Conservation (phyloP, 106 monocot genomes). For the Narthecium ossifragum region DNA sequence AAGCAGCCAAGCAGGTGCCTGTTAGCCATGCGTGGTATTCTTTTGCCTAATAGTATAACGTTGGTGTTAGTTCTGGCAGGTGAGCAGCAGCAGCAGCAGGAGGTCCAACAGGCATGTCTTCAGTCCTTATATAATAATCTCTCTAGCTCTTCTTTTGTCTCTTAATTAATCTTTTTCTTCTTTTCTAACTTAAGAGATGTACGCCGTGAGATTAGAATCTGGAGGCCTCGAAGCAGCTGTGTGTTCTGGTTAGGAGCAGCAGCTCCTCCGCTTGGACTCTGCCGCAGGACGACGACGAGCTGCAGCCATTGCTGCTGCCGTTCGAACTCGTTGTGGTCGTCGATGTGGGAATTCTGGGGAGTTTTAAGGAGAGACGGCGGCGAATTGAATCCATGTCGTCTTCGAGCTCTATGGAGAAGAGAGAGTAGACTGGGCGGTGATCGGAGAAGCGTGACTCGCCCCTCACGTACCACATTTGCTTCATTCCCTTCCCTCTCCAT, state of each 20-base stretch:
- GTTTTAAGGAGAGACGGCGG: no score
- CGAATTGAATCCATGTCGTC: no score
- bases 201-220: conserved; percentile 20
- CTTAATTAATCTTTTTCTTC: neutral
- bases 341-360: no score
- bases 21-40: no score
- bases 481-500: conserved; percentile 65
- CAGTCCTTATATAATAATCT: no score
- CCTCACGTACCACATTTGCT: conserved; percentile 63
- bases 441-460: conserved; percentile 81
- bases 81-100: no score
- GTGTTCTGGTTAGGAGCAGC: conserved; percentile 45
- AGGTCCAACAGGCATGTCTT: no score
- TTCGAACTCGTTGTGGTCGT: neutral
- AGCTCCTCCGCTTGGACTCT: conserved; percentile 62
- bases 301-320: neutral
- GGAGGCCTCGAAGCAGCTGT: conserved; percentile 32
- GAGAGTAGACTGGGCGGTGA: conserved; percentile 69
- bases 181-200: neutral
- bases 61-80: no score
- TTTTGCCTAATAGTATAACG: no score
- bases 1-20: no score
- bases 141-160: neutral
- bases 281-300: conserved; percentile 20
- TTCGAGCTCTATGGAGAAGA: conserved; percentile 45